Percentiles rank a stretch among this genome's conserved stretches.
Evolutionary conservation across 2,329 filamentous ascomycete species (phyloP).

Genomic region (Ophidiomyces ophidiicola): DNA sequence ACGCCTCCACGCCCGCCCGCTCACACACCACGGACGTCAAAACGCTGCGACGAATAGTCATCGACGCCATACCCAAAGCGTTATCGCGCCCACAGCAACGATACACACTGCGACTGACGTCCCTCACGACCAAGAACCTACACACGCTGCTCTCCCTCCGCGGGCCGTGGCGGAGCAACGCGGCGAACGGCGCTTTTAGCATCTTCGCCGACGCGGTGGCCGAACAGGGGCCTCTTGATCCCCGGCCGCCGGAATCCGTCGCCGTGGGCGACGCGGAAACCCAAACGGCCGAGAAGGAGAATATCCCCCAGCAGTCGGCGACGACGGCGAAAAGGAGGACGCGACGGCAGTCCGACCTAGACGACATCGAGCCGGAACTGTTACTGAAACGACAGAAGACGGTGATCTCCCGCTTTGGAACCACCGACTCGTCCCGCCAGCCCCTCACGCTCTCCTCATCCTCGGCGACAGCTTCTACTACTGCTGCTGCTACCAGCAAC

Average conservation of each 20-base stretch:
- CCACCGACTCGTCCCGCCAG: conserved; percentile 34
- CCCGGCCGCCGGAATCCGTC: conserved; percentile 28
- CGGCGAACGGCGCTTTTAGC: conserved; percentile 65
- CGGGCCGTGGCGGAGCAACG: conserved; percentile 57
- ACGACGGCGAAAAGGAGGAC: neutral
- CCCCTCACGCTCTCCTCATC: neutral
- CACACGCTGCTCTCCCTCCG: conserved; percentile 55
- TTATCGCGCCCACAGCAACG: conserved; percentile 62
- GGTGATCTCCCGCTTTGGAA: conserved; percentile 60
- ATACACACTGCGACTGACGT: conserved; percentile 56
- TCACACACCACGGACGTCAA: conserved; percentile 40
- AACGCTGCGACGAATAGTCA: conserved; percentile 56
- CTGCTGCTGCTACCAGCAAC: neutral
- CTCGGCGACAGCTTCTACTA: conserved; percentile 10
- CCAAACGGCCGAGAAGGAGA: conserved; percentile 12
- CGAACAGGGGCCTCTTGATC: conserved; percentile 41
- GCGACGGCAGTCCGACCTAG: conserved; percentile 1
- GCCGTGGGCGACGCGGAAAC: conserved; percentile 16
- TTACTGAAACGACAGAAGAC: conserved; percentile 43
- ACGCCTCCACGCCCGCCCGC: conserved; percentile 15
- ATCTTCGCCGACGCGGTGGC: conserved; percentile 57
- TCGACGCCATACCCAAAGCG: conserved; percentile 71
- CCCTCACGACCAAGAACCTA: conserved; percentile 59
- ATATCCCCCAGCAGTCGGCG: conserved; percentile 10
- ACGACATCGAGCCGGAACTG: conserved; percentile 9